phyloP scores from a whole-genome alignment of 2,329 filamentous ascomycete genomes.

The Lomentospora prolificans region DNA sequence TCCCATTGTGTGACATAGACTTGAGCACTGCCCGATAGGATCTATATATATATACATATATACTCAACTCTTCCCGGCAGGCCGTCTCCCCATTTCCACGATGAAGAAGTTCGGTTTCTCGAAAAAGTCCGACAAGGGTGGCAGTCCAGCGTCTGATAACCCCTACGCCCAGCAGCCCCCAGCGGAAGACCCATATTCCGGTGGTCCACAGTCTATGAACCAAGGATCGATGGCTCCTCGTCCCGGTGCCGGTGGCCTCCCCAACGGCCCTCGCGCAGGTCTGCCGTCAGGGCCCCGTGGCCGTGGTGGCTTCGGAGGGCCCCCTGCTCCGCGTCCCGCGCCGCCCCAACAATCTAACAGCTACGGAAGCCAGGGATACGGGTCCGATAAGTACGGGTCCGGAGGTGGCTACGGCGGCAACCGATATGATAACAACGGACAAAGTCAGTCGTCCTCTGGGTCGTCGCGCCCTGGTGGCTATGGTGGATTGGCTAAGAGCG shows the following conservation, averaged over 20 bases:
- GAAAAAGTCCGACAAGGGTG: constrained; percentile 43
- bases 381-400: constrained; percentile 42
- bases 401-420: constrained; percentile 38
- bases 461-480: constrained; percentile 43
- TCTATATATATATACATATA: background rate
- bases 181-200: constrained; percentile 49
- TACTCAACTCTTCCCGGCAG: background rate
- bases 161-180: constrained; percentile 32
- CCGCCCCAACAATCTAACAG: background rate
- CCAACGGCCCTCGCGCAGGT: constrained; percentile 22
- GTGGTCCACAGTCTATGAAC: constrained; percentile 12
- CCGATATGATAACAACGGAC: constrained; percentile 35
- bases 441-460: constrained; percentile 16
- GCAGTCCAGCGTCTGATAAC: constrained; percentile 44
- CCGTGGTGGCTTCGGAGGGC: constrained; percentile 12
- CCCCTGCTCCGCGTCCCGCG: constrained; percentile 16
- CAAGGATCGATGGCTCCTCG: constrained; percentile 22
- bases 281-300: constrained; percentile 20
- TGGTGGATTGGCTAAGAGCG: constrained; percentile 41
- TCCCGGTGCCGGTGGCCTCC: constrained; percentile 8
- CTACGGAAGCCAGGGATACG: constrained; percentile 28
- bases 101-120: constrained; percentile 55
- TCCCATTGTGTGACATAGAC: background rate
- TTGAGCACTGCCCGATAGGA: background rate
- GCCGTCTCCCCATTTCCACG: constrained; percentile 11